Evolutionary conservation across 192 early-diverging fungal genomes (phyloP), one percentile per base, ranked within the genome.

Genomic region (Phlyctochytrium bullatum): DNA sequence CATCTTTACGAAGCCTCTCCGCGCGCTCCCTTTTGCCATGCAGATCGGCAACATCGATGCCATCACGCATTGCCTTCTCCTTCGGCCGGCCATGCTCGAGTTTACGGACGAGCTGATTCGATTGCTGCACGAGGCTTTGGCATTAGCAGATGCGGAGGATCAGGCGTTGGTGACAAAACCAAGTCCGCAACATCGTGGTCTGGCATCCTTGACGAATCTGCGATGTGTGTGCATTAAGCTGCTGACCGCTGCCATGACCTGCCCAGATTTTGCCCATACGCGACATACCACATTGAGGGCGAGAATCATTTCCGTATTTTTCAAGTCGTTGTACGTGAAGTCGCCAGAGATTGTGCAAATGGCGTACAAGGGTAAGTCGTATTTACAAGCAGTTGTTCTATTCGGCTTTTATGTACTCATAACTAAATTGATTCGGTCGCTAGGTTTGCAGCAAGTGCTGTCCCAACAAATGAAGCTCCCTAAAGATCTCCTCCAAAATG

Each of bases 41-140:
- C 98, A 98, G 73, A 99, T 99, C 33, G 98, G 96, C 17, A 89
- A 97, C 71, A 98, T 97, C 64, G 98, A 99, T 66, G 96, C 96
- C 2, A 95, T 99, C 57, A 97, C 94, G 0, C 98, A 96, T 74
- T 98, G 95, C 64, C 76, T 99, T 51, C 85, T 89, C 0, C 76
- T 98, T 31, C 79, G 87, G 20, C 95, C 96, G 53, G 89, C 94
- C 1, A 85, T 98, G 60, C 72, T 98, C 24, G 82, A 86, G 53
- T 95, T 97, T 71, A 94, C 88, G 56, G 96, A 98, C 29, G 94
- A 98, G 73, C 84, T 99, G 25, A 80, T 92, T 31, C 80, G 95
- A 16, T 69, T 98, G 50, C 70, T 99, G 28, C 88, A 89, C 24
- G 98, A 99, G 74, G 95, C 94, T 0, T 72, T 97, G 28, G 92